Conservation (phyloP, 441 rosid species). For the Pelargonium australe region DNA sequence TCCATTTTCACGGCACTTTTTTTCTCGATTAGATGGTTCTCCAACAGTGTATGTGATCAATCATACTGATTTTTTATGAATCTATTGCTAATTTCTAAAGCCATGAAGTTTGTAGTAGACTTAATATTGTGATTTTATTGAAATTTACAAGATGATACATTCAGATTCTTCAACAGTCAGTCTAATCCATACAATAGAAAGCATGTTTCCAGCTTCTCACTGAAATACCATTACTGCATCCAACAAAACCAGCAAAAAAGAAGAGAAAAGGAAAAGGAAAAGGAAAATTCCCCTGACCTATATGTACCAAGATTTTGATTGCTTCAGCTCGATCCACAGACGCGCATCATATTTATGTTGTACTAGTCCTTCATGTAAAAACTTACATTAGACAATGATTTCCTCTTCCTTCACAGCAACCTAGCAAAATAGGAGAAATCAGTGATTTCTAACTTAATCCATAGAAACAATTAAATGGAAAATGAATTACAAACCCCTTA, state of each 20-base stretch:
- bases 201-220: neutral
- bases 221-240: neutral
- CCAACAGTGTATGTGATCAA: too few species aligned
- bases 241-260: neutral
- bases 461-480: neutral
- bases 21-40: too few species aligned
- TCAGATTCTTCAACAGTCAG: neutral
- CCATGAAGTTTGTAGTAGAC: neutral
- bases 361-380: neutral
- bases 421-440: neutral
- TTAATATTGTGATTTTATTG: neutral
- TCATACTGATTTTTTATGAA: neutral
- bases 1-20: neutral
- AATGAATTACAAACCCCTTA: neutral
- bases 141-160: neutral
- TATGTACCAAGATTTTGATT: neutral
- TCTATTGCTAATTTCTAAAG: neutral
- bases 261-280: neutral
- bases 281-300: constrained; percentile 1
- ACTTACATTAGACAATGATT: neutral
- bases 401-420: neutral
- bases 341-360: neutral
- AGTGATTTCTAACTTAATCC: neutral
- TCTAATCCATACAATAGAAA: neutral
- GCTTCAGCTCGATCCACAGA: neutral